Base-by-base conservation (phyloP, 768 basidiomycete species). In the Hygrophorus pudorinus region DNA sequence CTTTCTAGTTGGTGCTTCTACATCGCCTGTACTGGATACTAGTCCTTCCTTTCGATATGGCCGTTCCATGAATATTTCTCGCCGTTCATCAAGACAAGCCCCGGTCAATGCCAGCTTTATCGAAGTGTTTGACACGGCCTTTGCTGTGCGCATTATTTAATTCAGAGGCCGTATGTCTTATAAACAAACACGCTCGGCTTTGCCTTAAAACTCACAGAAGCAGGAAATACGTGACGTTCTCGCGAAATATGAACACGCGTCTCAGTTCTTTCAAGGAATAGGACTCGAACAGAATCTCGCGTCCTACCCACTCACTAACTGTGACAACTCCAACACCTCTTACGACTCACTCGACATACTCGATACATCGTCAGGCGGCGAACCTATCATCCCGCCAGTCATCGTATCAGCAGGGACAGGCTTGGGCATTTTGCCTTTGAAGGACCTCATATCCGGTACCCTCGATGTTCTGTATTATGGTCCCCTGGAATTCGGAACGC, bases 401-500 rank as follows among this genome's bases (percentile, higher is more conserved):
- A 30, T 54, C 34, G 50, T 50, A 2, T 13, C 53, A 53, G 13
- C 42, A 50, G 52, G 49, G 54, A 14, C 42, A 50, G 52, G 49
- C 4, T 50, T 46, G 24, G 56, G 53, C 4, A 45, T 52, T 14
- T 48, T 59, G 45, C 55, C 52, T 10, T 46, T 63, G 37, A 53
- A 18, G 12, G 63, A 63, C 42, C 37, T 53, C 28, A 41, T 57
- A n/a, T 49, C 42, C n/a, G 52, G 45, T 4, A 46, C 47, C 10
- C 11, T 54, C 13, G 63, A 64, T 41, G 28, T 60, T n/a, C 39
- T 63, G 5, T 63, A 63, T 46, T 61, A 59, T 30, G 60, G 57
- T 2, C 44, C 53, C 16, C 42, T 80, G 38, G 29, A 50, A 4
- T 65, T 85, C 41, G 84, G 83, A 8, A 76, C 76, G 13, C 72